phyloP scores from a whole-genome alignment of 768 basidiomycete genomes.

The Suillus occidentalis region DNA sequence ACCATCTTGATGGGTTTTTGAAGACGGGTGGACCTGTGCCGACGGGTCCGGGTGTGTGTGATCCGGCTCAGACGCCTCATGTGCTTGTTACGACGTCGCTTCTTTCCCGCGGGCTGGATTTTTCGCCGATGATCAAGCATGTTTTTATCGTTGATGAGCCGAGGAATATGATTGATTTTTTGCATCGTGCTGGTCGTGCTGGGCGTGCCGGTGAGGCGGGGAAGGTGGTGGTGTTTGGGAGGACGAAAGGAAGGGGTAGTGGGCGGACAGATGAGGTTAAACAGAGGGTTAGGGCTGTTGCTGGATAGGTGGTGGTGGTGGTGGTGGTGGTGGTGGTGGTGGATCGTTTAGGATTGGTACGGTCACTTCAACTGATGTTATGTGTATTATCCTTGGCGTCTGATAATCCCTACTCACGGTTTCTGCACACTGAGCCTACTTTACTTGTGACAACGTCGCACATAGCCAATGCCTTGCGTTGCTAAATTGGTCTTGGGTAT shows the following conservation, averaged over 20 bases:
- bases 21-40: conserved; percentile 21
- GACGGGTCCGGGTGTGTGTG: conserved; percentile 18
- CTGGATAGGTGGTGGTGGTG: conserved; percentile 20
- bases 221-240: conserved; percentile 77
- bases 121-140: conserved; percentile 71
- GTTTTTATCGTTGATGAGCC: conserved; percentile 90
- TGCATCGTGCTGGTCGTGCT: conserved; percentile 87
- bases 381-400: not conserved
- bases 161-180: conserved; percentile 86
- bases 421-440: not conserved
- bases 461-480: not conserved
- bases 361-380: not conserved
- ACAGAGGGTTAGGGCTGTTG: conserved; percentile 47
- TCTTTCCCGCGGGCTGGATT: conserved; percentile 88
- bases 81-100: conserved; percentile 89
- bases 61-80: conserved; percentile 44
- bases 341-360: not conserved
- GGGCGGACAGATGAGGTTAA: conserved; percentile 49
- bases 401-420: conserved; percentile 2
- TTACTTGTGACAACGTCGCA: not conserved
- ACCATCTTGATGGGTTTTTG: conserved; percentile 77
- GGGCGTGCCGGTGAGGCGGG: conserved; percentile 73
- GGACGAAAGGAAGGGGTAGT: conserved; percentile 63
- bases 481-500: not conserved
- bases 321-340: no score